Evolutionary conservation across 1,139 yeast genomes (phyloP), one percentile per base, ranked within the genome.

Genomic region (Yamadazyma dushanensis): DNA sequence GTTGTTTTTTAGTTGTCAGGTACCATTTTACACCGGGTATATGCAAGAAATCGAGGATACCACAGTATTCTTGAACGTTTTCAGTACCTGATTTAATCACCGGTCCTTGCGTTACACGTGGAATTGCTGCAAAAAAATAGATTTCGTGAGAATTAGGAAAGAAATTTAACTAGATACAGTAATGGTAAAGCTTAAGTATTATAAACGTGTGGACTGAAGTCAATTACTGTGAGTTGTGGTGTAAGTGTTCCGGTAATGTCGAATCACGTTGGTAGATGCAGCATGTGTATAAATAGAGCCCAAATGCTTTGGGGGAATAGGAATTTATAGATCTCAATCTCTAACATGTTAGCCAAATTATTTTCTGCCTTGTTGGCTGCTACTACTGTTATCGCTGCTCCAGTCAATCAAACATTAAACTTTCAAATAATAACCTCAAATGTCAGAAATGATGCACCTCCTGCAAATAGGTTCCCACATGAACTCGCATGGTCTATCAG

Each of bases 401-500:
- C 39, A 15, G 13, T 20, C 9, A 27, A 9, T n/a, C 26, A 31
- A 16, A n/a, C 34, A 3, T 37, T 47, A 11, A 36, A 45, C 21
- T 46, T 46, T 32, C 40, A 45, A 23, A 32, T 45, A 8, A 38
- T 47, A 13, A 49, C 60, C n/a, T 56, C 56, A 26, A 61, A 61
- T 34, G 59, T 61, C 3, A 47, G 66, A 33, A 49, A 42, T 22
- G 59, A 51, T 22, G 16, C 26, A 8, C 11, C 54, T 9, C 26
- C 26, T n/a, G 34, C 31, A 8, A 43, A 44, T 6, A 40, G 59
- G 27, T 50, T 49, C 31, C 46, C 50, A 6, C 53, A 53, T 28
- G 67, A 61, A 42, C 34, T 40, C 16, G 46, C 56, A 3, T 59
- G 65, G 65, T 21, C 41, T 3, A 43, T 49, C 27, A 48, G 57